These are phyloP conservation scores for Cutaneotrichosporon mucoides DNA, from an alignment of 1,284 basidiomycete species.

Conservation along the genomic window DNA sequence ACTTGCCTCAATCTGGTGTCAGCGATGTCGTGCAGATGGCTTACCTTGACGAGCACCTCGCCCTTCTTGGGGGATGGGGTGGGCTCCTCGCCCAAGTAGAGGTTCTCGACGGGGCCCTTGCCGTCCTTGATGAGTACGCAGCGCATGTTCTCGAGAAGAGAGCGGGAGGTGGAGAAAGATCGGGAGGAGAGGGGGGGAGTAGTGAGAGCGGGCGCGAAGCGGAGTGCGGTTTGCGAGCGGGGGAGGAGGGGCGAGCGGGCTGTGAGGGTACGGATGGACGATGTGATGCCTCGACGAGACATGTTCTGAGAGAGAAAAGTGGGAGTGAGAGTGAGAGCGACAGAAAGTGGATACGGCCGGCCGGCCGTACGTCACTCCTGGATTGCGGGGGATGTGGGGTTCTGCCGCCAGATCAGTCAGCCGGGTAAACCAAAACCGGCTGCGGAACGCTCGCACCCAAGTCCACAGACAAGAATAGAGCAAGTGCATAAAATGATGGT, in stretches of 20 bases:
- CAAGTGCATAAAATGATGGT: no score
- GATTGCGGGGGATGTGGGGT: no score
- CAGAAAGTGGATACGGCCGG: no score
- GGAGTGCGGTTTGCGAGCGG: not conserved
- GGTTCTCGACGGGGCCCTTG: constrained; percentile 68
- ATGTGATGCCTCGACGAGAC: constrained; percentile 4
- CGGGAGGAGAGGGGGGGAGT: not conserved
- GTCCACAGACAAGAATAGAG: no score
- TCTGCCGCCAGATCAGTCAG: no score
- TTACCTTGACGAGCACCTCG: constrained; percentile 72
- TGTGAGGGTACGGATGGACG: not conserved
- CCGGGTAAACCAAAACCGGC: no score
- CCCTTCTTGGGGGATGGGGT: constrained; percentile 58
- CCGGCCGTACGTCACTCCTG: no score
- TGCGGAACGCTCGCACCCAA: no score
- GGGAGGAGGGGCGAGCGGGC: no score
- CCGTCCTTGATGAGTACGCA: constrained; percentile 77
- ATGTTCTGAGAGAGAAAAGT: not conserved
- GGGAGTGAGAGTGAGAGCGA: not conserved
- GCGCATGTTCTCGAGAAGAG: constrained; percentile 59
- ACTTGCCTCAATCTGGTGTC: constrained; percentile 31
- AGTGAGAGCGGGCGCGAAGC: not conserved
- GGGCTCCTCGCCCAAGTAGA: constrained; percentile 69
- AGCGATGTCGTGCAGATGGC: constrained; percentile 10
- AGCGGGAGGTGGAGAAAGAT: constrained; percentile 2